Percentiles rank a stretch among this genome's conserved stretches.
Evolutionary conservation across 768 basidiomycete genomes (phyloP).

Genomic region (Suillus spraguei): DNA sequence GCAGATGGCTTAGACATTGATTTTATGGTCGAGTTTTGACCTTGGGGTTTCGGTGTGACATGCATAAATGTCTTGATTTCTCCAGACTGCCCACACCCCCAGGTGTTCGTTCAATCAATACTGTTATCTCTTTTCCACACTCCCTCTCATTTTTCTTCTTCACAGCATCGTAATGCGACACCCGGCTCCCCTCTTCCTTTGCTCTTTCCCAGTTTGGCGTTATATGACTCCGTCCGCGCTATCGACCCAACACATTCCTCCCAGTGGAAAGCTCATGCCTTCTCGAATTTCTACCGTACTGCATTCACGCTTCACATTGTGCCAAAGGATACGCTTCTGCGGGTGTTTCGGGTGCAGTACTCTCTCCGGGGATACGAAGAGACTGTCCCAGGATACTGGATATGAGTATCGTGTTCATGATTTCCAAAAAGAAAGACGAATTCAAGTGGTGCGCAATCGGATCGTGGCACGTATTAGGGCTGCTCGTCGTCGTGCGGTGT

Average conservation of each 20-base stretch:
- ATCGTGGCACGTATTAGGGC: constrained; percentile 5
- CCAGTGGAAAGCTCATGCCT: background rate
- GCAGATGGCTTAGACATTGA: no score
- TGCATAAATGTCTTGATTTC: constrained; percentile 14
- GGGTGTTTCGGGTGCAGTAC: no score
- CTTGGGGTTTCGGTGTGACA: background rate
- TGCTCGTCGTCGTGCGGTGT: background rate
- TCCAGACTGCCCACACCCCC: constrained; percentile 15
- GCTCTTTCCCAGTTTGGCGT: background rate
- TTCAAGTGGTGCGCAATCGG: constrained; percentile 4
- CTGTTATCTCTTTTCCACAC: background rate
- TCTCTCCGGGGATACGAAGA: background rate
- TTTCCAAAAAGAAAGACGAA: constrained; percentile 8
- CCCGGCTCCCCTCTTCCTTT: constrained; percentile 7
- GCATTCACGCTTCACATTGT: constrained; percentile 8
- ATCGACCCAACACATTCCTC: background rate
- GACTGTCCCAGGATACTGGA: background rate
- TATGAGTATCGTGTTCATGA: constrained; percentile 4
- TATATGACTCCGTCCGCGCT: background rate
- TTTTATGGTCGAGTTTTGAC: no score
- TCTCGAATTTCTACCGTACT: constrained; percentile 3
- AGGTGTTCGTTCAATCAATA: background rate
- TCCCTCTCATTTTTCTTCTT: background rate
- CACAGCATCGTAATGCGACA: background rate
- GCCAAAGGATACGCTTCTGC: constrained; percentile 4